These are phyloP conservation scores for Benincasa hispida DNA, from an alignment of 306 rosid genomes.

Conservation along the genomic window DNA sequence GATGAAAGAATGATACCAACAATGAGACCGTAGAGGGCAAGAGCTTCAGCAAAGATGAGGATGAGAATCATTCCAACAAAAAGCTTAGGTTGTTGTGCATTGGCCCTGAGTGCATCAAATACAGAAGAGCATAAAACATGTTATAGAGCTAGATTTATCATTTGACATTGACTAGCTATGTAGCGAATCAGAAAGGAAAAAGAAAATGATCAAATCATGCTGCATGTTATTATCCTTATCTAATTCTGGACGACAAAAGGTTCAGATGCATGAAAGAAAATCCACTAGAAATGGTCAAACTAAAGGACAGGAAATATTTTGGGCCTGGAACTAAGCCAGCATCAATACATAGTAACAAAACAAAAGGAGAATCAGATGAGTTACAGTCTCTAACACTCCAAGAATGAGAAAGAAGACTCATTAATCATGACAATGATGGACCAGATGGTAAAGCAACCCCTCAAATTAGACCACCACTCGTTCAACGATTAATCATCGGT, in stretches of 20 bases:
- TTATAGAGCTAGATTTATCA: not conserved
- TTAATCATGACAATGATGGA: not conserved
- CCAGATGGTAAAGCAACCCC: not conserved
- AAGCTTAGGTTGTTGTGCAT: constrained; percentile 82
- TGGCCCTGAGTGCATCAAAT: constrained; percentile 38
- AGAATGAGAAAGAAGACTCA: not conserved
- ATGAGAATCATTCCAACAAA: constrained; percentile 80
- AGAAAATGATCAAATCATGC: not conserved
- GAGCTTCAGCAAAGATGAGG: constrained; percentile 68
- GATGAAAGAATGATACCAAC: constrained; percentile 84
- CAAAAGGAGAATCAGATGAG: not conserved
- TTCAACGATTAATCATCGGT: not conserved
- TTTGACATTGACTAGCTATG: not conserved
- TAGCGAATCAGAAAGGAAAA: not conserved
- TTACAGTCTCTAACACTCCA: not conserved
- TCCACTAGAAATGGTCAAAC: not conserved
- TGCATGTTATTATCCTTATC: not conserved
- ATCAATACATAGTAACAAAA: not conserved
- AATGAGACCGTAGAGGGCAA: constrained; percentile 71
- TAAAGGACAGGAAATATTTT: not conserved
- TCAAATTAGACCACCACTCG: not conserved
- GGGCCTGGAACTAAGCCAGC: not conserved
- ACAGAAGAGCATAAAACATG: constrained; percentile 4
- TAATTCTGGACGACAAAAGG: not conserved
- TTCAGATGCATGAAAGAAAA: not conserved